Conservation (phyloP, 2,329 filamentous ascomycete species). For the Fusarium redolens region DNA sequence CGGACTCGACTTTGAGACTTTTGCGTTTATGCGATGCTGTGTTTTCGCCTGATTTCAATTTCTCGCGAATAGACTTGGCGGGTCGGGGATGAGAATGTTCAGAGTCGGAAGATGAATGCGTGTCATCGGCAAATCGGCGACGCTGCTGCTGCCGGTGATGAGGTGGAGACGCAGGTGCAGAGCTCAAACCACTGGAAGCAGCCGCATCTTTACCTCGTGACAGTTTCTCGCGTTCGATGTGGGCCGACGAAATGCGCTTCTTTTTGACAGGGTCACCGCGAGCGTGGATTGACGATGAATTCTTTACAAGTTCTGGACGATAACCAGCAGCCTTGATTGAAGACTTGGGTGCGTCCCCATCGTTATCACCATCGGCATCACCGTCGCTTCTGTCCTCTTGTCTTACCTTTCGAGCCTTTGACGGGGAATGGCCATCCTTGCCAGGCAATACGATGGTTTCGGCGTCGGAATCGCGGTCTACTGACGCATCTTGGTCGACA, state of each 20-base stretch:
- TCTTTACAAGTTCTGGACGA: slow-evolving; percentile 50
- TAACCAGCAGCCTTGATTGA: slow-evolving; percentile 48
- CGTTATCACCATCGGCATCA: slow-evolving; percentile 51
- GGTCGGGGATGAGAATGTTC: slow-evolving; percentile 57
- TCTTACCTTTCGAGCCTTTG: slow-evolving; percentile 72
- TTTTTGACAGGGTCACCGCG: slow-evolving; percentile 57
- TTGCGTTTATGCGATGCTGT: slow-evolving; percentile 64
- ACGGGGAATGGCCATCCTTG: slow-evolving; percentile 72
- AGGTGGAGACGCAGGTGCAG: slow-evolving; percentile 67
- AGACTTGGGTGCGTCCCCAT: slow-evolving; percentile 53
- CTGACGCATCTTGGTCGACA: slow-evolving; percentile 52
- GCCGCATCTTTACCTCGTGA: slow-evolving; percentile 58
- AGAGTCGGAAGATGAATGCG: slow-evolving; percentile 65
- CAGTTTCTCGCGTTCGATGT: slow-evolving; percentile 55
- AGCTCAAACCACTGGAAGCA: slow-evolving; percentile 67
- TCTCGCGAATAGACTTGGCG: slow-evolving; percentile 61
- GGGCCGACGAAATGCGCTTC: slow-evolving; percentile 56
- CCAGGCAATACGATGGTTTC: slow-evolving; percentile 77
- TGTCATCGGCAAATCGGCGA: slow-evolving; percentile 51
- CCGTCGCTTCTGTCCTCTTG: slow-evolving; percentile 72
- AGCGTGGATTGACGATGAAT: slow-evolving; percentile 48
- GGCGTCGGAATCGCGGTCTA: slow-evolving; percentile 75
- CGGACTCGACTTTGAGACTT: slow-evolving; percentile 64
- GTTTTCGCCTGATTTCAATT: slow-evolving; percentile 60
- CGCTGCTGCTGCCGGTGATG: slow-evolving; percentile 49